Evolutionary conservation across 2,329 filamentous ascomycete species (phyloP), one percentile per base, ranked within the genome.

Genomic region (Hymenotorrendiella dingleyae): DNA sequence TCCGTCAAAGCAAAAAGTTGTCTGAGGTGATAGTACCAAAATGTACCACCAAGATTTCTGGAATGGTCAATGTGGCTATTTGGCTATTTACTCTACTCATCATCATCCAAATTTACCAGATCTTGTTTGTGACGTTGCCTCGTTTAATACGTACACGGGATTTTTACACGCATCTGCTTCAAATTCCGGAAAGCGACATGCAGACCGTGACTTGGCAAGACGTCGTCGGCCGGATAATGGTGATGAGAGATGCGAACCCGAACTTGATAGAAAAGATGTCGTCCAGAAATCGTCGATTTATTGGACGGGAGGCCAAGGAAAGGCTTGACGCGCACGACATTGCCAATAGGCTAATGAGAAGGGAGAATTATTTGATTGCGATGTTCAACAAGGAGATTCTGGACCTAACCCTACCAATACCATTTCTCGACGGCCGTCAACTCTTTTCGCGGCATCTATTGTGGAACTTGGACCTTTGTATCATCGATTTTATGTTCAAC

Each of bases 351-450:
- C 68, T 98, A 34, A 97, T 98, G 93, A 83, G 93, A 46, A 85
- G 87, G 59, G 91, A 96, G 50, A 98, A 98, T 59, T 98, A 96
- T 57, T 77, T 96, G 49, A 96, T 98, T 56, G 93, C 93, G 4
- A 73, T 98, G 57, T 88, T 97, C 67, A 98, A 98, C 70, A 97
- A 98, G 64, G 93, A 97, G 48, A 79, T 97, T 27, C 66, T 98
- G 30, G 83, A 98, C 59, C 71, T 97, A 34, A 89, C 86, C 0
- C 74, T 96, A 3, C 87, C 88, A 2, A 65, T 98, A 2, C 93
- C 93, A 0, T 90, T 96, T 50, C 58, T 96, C 2, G 77, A 82
- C 28, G 81, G 81, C 32, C 78, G 84, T 17, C 86, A 91, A 50
- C 72, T 95, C 40, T 91, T 96, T 58, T 96, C 93, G 0, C 82